phyloP scores from a whole-genome alignment of 352 stramenopile species.

The Phytopythium oedochilum region DNA sequence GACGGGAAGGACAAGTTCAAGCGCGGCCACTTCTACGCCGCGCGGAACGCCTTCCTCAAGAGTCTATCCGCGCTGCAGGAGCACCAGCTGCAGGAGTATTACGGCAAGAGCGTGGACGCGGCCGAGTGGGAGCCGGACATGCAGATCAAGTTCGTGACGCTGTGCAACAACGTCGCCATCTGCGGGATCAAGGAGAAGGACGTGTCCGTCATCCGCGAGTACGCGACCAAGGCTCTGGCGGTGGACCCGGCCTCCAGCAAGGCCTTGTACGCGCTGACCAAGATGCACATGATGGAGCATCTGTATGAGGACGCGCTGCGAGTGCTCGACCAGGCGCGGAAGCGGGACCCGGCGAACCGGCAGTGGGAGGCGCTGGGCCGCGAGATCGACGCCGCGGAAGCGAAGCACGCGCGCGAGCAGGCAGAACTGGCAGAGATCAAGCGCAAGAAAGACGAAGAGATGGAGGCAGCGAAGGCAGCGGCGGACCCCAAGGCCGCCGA shows the following conservation, averaged over 20 bases:
- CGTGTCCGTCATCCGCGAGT: conserved; percentile 45
- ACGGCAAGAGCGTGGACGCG: conserved; percentile 26
- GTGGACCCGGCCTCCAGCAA: conserved; percentile 46
- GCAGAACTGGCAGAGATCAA: conserved; percentile 27
- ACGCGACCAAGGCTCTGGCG: conserved; percentile 46
- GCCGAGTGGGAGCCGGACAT: conserved; percentile 40
- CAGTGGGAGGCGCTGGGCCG: conserved; percentile 41
- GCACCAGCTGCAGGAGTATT: conserved; percentile 44
- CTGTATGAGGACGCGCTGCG: conserved; percentile 39
- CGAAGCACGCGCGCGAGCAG: conserved; percentile 20
- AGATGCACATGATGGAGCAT: conserved; percentile 61
- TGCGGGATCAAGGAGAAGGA: conserved; percentile 71
- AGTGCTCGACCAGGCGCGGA: conserved; percentile 31
- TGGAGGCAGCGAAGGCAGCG: conserved; percentile 7
- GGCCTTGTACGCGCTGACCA: conserved; percentile 65
- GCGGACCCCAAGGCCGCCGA: conserved; percentile 18
- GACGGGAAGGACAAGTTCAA: conserved; percentile 70
- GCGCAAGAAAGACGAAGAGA: conserved; percentile 18
- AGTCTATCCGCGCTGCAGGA: conserved; percentile 31
- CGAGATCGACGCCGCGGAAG: conserved; percentile 36
- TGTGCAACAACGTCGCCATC: conserved; percentile 75
- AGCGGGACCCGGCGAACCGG: conserved; percentile 34
- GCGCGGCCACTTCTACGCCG: conserved; percentile 52
- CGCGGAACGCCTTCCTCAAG: conserved; percentile 63
- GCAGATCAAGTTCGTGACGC: conserved; percentile 45